Evolutionary conservation across 768 basidiomycete species (phyloP), one percentile per base, ranked within the genome.

Genomic region (Ramaria sp.): DNA sequence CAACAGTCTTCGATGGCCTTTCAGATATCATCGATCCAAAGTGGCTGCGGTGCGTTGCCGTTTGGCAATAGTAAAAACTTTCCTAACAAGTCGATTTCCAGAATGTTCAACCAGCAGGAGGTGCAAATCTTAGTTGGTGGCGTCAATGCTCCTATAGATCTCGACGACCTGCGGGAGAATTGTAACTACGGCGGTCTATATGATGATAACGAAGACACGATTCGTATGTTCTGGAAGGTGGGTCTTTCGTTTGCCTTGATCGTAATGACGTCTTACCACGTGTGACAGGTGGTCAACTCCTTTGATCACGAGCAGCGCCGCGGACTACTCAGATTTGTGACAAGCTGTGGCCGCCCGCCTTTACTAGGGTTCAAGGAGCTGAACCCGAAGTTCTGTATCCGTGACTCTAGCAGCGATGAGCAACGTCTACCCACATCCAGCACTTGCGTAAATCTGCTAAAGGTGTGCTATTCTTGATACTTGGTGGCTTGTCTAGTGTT

Each of bases 41-140:
- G 63, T 97, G 89, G 90, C 76, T 95, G 20, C 74, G 84, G 81
- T 86, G 45, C 38, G 70, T 67, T 15, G 17, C 15, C 7, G 42
- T 51, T 54, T 24, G 22, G 20, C 12, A 27, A 22, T n/a, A 24
- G 19, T 2, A 20, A 39, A 54, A 9, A 31, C 20, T 24, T 19
- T n/a, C 7, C 31, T 30, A 30, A 30, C 24, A 39, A 15, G 1
- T 37, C 51, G 19, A 38, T 49, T 61, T 62, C 20, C 60, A 89
- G 91, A 46, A 94, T 98, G 90, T 99, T 98, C 72, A 95, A 97
- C 68, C 94, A 95, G 62, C 88, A 91, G 66, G 96, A 98, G 69
- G 75, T 97, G 3, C 92, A 93, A 66, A 86, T 95, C 49, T 74
- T 98, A 1, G 76, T 99, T 6, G 94, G 94, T 0, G 92, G 91